Percentiles rank a stretch among this genome's conserved stretches.
These are phyloP conservation scores for Coemansia furcata DNA, from an alignment of 192 early-diverging fungal species.

Conservation along the genomic window DNA sequence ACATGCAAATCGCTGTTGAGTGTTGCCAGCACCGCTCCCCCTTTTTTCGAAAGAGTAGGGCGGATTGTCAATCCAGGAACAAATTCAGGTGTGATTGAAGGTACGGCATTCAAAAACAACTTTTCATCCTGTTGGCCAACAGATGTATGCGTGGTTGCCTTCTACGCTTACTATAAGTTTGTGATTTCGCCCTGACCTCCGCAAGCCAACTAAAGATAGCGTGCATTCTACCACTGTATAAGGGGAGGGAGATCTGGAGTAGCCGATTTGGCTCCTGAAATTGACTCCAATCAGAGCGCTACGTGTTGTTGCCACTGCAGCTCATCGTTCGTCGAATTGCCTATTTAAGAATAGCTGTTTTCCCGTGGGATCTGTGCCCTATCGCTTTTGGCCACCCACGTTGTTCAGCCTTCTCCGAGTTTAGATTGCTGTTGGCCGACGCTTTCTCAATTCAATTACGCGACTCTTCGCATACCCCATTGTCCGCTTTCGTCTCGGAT, in stretches of 20 bases:
- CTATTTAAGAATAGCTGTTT: neutral
- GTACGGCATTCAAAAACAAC: neutral
- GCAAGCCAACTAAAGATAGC: neutral
- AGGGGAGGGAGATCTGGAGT: neutral
- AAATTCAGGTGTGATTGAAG: neutral
- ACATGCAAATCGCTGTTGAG: slow-evolving; percentile 4
- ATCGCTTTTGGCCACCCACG: neutral
- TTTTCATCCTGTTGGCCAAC: neutral
- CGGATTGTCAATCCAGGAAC: slow-evolving; percentile 3
- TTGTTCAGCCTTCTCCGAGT: neutral
- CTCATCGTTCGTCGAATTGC: neutral
- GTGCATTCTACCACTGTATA: neutral
- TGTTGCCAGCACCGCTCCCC: neutral
- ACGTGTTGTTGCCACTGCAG: neutral
- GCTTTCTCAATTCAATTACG: neutral
- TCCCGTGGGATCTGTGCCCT: neutral
- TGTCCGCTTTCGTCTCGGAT: neutral
- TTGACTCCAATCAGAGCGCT: neutral
- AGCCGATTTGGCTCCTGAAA: neutral
- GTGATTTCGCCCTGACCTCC: neutral
- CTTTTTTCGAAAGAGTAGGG: neutral
- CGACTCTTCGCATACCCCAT: neutral
- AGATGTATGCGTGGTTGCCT: neutral
- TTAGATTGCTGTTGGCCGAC: slow-evolving; percentile 2
- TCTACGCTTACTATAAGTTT: neutral